Conservation (phyloP, 129 eudicot genomes). For the Scalesia atractyloides region DNA sequence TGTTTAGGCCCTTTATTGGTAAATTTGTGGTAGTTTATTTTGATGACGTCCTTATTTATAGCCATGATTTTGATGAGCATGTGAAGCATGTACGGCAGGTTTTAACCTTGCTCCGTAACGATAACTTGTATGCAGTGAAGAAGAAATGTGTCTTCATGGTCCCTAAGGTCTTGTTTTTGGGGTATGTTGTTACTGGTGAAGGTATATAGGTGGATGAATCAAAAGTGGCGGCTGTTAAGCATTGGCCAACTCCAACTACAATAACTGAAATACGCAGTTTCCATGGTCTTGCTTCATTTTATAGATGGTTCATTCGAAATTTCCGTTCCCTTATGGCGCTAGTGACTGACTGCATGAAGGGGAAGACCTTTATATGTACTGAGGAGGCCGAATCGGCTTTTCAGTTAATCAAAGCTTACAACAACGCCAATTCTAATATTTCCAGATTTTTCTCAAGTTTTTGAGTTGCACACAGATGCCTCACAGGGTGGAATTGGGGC, state of each 20-base stretch:
- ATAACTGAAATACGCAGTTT: not conserved
- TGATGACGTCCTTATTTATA: too few species aligned
- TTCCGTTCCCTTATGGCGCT: not conserved
- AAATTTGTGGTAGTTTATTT: too few species aligned
- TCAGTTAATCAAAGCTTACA: too few species aligned
- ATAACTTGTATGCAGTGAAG: not conserved
- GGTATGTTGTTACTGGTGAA: not conserved
- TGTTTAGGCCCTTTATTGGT: not conserved
- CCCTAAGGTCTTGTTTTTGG: not conserved
- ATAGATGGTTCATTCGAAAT: too few species aligned
- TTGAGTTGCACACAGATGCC: too few species aligned
- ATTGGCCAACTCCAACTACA: not conserved
- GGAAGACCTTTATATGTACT: not conserved
- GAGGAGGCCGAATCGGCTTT: too few species aligned
- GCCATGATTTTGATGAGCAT: too few species aligned
- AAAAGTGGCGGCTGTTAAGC: not conserved
- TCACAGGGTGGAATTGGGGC: too few species aligned
- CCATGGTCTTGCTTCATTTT: too few species aligned
- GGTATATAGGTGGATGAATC: not conserved
- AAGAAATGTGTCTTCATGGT: not conserved
- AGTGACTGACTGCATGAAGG: not conserved
- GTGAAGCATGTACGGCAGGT: too few species aligned
- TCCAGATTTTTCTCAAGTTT: too few species aligned
- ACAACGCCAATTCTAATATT: too few species aligned
- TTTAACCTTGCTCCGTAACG: not conserved